These are phyloP conservation scores for Craterostigma plantagineum DNA, from an alignment of 257 asterid species.

Conservation along the genomic window DNA sequence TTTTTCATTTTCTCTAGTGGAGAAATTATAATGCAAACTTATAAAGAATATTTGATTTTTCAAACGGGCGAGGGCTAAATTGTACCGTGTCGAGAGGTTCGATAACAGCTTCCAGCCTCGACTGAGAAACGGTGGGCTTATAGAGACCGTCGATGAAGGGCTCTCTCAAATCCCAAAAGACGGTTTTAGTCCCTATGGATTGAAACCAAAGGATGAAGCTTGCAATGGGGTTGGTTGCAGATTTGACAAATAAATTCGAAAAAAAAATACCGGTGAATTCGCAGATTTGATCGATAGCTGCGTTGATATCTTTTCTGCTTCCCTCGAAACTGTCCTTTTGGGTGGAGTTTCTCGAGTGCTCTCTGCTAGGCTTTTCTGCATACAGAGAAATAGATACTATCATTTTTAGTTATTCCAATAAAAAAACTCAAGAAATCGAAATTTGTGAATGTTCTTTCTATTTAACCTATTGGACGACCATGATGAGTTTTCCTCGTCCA, in stretches of 20 bases:
- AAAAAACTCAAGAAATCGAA: not conserved
- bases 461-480: constrained; percentile 24
- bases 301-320: constrained; percentile 77
- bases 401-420: constrained; percentile 7
- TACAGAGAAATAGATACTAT: constrained; percentile 6
- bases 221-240: too few species aligned
- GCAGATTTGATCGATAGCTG: constrained; percentile 68
- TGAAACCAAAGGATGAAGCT: not conserved
- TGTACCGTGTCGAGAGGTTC: constrained; percentile 80
- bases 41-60: too few species aligned
- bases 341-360: constrained; percentile 23
- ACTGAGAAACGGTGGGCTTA: constrained; percentile 64
- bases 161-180: constrained; percentile 92
- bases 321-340: constrained; percentile 82
- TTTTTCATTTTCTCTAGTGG: too few species aligned
- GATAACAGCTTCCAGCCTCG: constrained; percentile 62
- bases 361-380: constrained; percentile 36
- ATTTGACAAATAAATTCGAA: not conserved
- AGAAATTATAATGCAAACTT: too few species aligned
- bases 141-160: constrained; percentile 70
- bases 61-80: too few species aligned
- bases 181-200: constrained; percentile 57
- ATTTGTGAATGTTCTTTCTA: not conserved
- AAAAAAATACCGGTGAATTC: constrained; percentile 77
- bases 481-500: constrained; percentile 39